These are phyloP conservation scores for Grifola frondosa DNA, from an alignment of 1,284 basidiomycete genomes.

Conservation along the genomic window DNA sequence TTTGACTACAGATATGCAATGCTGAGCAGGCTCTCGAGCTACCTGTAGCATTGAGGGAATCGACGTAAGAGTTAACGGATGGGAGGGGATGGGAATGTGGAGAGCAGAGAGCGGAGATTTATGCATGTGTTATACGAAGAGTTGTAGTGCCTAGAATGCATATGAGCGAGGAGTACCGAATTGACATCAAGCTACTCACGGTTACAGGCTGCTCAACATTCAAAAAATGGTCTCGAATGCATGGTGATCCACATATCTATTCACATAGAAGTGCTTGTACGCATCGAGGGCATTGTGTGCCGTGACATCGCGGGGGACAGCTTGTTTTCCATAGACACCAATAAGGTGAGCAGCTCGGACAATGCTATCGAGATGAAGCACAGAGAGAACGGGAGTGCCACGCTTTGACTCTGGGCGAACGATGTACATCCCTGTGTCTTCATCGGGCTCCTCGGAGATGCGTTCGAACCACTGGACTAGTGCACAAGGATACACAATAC, in stretches of 20 bases:
- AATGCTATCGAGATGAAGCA: slow-evolving; percentile 15
- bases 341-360: slow-evolving; percentile 18
- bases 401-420: slow-evolving; percentile 14
- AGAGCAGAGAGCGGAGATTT: too few relatives aligned
- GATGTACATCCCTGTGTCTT: slow-evolving; percentile 24
- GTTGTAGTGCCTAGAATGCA: too few relatives aligned
- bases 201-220: too few relatives aligned
- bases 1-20: too few relatives aligned
- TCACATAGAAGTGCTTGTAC: slow-evolving; percentile 1
- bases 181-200: too few relatives aligned
- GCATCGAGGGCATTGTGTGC: not conserved
- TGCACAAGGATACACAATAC: slow-evolving; percentile 15
- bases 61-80: too few relatives aligned
- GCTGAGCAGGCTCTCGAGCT: too few relatives aligned
- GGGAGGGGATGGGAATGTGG: too few relatives aligned
- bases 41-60: too few relatives aligned
- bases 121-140: too few relatives aligned
- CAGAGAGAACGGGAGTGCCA: not conserved
- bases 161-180: too few relatives aligned
- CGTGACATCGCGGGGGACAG: not conserved
- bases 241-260: slow-evolving; percentile 10
- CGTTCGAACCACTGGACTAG: slow-evolving; percentile 21
- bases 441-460: slow-evolving; percentile 14
- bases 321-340: slow-evolving; percentile 3
- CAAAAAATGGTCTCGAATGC: slow-evolving; percentile 5